Evolutionary conservation across 306 rosid genomes (phyloP).

Genomic region (Quercus suber): DNA sequence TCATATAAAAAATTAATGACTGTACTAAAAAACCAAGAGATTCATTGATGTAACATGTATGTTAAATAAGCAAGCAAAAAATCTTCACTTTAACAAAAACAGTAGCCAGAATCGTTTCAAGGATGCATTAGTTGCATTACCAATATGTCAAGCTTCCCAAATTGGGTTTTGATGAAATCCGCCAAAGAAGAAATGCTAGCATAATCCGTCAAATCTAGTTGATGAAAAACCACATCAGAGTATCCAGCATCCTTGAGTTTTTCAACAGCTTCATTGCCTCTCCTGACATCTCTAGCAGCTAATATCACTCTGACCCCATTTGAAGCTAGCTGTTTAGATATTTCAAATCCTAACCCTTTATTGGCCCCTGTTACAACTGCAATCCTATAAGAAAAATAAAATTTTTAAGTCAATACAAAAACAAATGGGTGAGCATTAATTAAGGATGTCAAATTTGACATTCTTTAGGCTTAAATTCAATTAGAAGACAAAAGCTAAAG

Average conservation of each 20-base stretch:
- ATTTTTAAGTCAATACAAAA: too few species aligned
- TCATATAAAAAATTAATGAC: too few species aligned
- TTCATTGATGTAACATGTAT: background rate
- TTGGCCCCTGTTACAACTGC: slow-evolving; percentile 22
- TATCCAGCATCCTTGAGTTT: background rate
- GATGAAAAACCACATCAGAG: background rate
- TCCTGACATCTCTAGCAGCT: background rate
- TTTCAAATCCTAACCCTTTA: slow-evolving; percentile 2
- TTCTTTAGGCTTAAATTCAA: too few species aligned
- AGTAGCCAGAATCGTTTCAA: too few species aligned
- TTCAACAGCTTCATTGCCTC: background rate
- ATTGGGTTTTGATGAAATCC: background rate
- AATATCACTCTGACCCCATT: background rate
- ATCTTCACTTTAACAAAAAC: too few species aligned
- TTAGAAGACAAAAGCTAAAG: too few species aligned
- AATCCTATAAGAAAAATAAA: too few species aligned
- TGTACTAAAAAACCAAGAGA: too few species aligned
- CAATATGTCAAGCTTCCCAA: background rate
- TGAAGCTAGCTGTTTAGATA: background rate
- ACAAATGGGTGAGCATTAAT: too few species aligned
- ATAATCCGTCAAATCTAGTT: background rate
- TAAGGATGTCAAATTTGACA: too few species aligned
- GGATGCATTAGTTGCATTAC: background rate
- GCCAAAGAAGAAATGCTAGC: background rate
- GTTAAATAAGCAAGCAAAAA: background rate